A percentile compares a stretch with the other conserved stretches of the same genome.
phyloP scores from a whole-genome alignment of 2,329 filamentous ascomycete genomes.

The Aspergillus sp. region DNA sequence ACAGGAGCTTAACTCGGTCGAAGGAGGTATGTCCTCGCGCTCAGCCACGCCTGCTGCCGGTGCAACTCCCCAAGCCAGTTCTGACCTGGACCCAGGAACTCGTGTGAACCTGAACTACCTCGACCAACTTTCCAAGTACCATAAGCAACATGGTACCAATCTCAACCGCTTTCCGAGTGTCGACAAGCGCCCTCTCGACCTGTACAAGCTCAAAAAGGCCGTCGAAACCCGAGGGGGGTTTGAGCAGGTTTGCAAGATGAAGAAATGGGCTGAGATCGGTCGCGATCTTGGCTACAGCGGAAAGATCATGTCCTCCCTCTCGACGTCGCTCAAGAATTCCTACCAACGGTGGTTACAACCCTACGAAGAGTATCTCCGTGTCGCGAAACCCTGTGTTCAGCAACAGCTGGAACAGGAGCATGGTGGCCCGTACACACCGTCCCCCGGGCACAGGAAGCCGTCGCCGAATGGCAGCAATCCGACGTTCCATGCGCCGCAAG shows the following conservation, averaged over 20 bases:
- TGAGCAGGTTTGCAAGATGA: constrained; percentile 90
- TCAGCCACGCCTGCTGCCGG: constrained; percentile 19
- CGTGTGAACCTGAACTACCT: constrained; percentile 93
- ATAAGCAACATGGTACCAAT: constrained; percentile 92
- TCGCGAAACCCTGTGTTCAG: constrained; percentile 92
- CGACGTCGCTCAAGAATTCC: constrained; percentile 95
- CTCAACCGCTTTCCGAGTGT: constrained; percentile 91
- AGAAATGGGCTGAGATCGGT: constrained; percentile 98
- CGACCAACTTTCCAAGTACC: constrained; percentile 88
- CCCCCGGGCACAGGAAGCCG: constrained; percentile 54
- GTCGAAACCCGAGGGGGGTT: constrained; percentile 93
- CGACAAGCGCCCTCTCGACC: constrained; percentile 90
- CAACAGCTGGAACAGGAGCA: constrained; percentile 90
- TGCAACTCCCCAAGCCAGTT: constrained; percentile 21
- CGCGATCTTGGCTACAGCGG: constrained; percentile 94
- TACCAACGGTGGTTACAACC: constrained; percentile 95
- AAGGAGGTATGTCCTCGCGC: constrained; percentile 63
- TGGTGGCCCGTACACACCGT: constrained; percentile 77
- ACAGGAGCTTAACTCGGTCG: constrained; percentile 93
- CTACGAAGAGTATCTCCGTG: constrained; percentile 85
- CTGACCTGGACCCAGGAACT: constrained; percentile 56
- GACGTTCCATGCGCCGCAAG: constrained; percentile 43
- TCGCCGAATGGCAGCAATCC: constrained; percentile 33
- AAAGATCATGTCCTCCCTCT: constrained; percentile 98
- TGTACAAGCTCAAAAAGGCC: constrained; percentile 93